These are phyloP conservation scores for Trametes coccinea DNA, from an alignment of 768 basidiomycete genomes.

Conservation along the genomic window DNA sequence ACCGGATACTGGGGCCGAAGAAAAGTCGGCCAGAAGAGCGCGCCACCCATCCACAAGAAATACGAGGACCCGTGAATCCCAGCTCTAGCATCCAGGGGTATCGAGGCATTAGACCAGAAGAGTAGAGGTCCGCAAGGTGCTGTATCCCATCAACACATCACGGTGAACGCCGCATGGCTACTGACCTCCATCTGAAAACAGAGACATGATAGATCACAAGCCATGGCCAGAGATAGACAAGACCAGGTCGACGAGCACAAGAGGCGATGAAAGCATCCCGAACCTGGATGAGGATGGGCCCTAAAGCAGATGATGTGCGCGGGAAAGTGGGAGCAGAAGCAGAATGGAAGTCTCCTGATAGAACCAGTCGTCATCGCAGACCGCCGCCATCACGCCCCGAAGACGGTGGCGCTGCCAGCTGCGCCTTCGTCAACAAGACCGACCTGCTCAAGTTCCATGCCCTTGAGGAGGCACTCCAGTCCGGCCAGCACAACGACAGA, in stretches of 20 bases:
- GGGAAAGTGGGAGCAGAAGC: neutral
- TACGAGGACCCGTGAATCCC: too few relatives aligned
- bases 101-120: too few relatives aligned
- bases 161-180: neutral
- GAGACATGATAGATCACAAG: neutral
- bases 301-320: constrained; percentile 1
- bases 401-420: neutral
- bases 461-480: neutral
- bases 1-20: neutral
- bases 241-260: neutral
- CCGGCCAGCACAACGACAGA: neutral
- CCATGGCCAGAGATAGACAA: neutral
- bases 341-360: constrained; percentile 5
- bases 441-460: neutral
- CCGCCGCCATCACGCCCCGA: neutral
- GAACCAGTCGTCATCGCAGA: neutral
- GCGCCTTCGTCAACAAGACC: neutral
- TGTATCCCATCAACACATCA: neutral
- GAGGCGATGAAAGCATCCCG: neutral
- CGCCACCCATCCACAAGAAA: too few relatives aligned
- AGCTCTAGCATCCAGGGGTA: too few relatives aligned
- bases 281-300: neutral
- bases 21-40: too few relatives aligned
- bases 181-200: neutral
- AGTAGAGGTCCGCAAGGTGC: neutral